Percentiles rank a stretch among this genome's conserved stretches.
phyloP scores from a whole-genome alignment of 164 flowering plant species.

The Aristolochia californica region DNA sequence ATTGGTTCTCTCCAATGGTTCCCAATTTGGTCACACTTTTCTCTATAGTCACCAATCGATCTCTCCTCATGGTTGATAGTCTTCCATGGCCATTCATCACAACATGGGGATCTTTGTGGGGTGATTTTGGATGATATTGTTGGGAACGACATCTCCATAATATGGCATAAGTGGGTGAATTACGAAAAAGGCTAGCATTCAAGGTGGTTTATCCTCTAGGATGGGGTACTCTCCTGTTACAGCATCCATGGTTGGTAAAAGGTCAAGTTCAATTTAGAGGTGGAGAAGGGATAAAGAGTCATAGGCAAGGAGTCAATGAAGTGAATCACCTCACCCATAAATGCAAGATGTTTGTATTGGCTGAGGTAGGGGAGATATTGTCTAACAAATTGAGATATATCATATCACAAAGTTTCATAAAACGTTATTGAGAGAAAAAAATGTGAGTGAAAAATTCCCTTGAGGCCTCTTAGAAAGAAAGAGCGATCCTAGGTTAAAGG shows the following conservation, averaged over 20 bases:
- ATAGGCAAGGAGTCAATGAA: constrained; percentile 71
- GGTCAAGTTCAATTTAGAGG: constrained; percentile 50
- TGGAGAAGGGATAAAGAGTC: constrained; percentile 68
- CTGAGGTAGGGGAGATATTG: too few relatives aligned
- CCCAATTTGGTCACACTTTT: constrained; percentile 8
- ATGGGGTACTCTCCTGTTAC: constrained; percentile 51
- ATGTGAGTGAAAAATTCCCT: too few relatives aligned
- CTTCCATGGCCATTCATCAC: neutral
- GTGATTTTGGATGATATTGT: constrained; percentile 65
- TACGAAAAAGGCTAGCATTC: constrained; percentile 94
- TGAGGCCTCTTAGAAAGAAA: too few relatives aligned
- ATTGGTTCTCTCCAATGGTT: neutral
- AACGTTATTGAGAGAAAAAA: too few relatives aligned
- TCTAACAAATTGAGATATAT: too few relatives aligned
- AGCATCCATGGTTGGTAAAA: constrained; percentile 83
- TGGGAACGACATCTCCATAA: constrained; percentile 66
- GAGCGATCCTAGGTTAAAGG: too few relatives aligned
- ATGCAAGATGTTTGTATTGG: too few relatives aligned
- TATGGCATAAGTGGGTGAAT: constrained; percentile 89
- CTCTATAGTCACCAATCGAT: neutral
- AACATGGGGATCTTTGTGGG: constrained; percentile 12
- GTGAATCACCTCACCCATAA: too few relatives aligned
- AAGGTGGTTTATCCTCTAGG: constrained; percentile 66
- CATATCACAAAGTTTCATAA: too few relatives aligned
- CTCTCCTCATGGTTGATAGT: neutral